phyloP scores from a whole-genome alignment of 2,329 filamentous ascomycete genomes.

The Fusarium xylarioides region DNA sequence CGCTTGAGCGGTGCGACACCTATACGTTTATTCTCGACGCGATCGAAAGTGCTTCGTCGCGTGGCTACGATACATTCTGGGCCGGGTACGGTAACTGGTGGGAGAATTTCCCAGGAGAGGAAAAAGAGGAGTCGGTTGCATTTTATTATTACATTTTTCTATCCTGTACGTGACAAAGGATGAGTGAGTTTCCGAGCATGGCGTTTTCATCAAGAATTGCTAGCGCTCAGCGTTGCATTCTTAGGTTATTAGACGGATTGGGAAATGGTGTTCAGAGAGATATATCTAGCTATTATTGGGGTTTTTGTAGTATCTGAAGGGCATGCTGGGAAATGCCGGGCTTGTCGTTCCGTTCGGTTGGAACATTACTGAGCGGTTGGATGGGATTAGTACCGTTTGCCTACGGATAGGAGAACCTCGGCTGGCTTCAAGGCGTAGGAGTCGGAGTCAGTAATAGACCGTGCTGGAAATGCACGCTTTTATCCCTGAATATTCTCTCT shows the following conservation, averaged over 20 bases:
- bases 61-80: slow-evolving; percentile 39
- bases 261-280: slow-evolving; percentile 14
- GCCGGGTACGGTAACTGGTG: slow-evolving; percentile 25
- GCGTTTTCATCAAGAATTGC: slow-evolving; percentile 26
- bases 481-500: slow-evolving; percentile 15
- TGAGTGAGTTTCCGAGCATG: slow-evolving; percentile 31
- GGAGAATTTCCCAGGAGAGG: slow-evolving; percentile 26
- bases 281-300: slow-evolving; percentile 17
- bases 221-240: slow-evolving; percentile 5
- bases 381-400: slow-evolving; percentile 41
- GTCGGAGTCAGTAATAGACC: slow-evolving; percentile 40
- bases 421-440: slow-evolving; percentile 42
- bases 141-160: slow-evolving; percentile 11
- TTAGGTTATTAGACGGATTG: slow-evolving; percentile 10
- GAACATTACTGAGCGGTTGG: slow-evolving; percentile 42
- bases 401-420: slow-evolving; percentile 35
- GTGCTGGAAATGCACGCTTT: slow-evolving; percentile 44
- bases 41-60: slow-evolving; percentile 45
- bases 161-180: slow-evolving; percentile 31
- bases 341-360: slow-evolving; percentile 41
- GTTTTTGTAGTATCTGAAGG: slow-evolving; percentile 26
- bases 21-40: slow-evolving; percentile 43
- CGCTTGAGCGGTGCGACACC: slow-evolving; percentile 24
- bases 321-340: slow-evolving; percentile 33
- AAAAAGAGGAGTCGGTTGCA: slow-evolving; percentile 36